Base-by-base conservation (phyloP, 768 basidiomycete species). In the Agrocybe praecox region DNA sequence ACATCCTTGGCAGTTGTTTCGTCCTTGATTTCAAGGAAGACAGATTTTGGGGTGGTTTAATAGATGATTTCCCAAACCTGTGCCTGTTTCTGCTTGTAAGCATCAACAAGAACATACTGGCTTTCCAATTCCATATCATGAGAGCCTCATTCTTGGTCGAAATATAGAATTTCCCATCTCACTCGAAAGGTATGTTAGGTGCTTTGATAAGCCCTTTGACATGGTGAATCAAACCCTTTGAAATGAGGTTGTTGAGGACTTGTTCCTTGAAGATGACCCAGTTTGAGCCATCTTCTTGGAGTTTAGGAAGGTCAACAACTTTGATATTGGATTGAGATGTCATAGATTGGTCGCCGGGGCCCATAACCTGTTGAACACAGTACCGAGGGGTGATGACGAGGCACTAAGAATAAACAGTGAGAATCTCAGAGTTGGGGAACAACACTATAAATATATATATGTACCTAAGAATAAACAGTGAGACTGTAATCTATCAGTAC, bases 281-380 rank as follows among this genome's bases (percentile, higher is more conserved):
- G 44, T 74, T 74, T 22, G 65, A 64, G 4, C 68, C 61, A 54
- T 72, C 63, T 18, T 68, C 62, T 12, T 57, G 42, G 18, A 68
- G 63, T 56, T 67, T 67, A 2, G 62, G 62, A 29, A 69, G 61
- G n/a, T 57, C 59, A 23, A 52, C n/a, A 7, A 69, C 59, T 29
- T 67, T 59, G 19, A 62, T 60, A 26, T 60, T 57, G 22, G 65
- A 58, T 34, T 57, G 44, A 15, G 65, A 54, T 15, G 53, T 48
- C 50, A 53, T 59, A 32, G 46, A 53, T 21, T 47, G 34, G 33
- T 45, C n/a, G 2, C 23, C 60, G 48, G 64, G 67, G 69, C 67
- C 65, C 67, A 70, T 70, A 70, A 70, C 69, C 69, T 70, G 49
- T 68, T 55, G 59, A 53, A 53, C 44, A 18, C 46, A 52, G 56